Base-by-base conservation (phyloP, 495 filamentous ascomycete genomes). In the Annulohypoxylon stygium region DNA sequence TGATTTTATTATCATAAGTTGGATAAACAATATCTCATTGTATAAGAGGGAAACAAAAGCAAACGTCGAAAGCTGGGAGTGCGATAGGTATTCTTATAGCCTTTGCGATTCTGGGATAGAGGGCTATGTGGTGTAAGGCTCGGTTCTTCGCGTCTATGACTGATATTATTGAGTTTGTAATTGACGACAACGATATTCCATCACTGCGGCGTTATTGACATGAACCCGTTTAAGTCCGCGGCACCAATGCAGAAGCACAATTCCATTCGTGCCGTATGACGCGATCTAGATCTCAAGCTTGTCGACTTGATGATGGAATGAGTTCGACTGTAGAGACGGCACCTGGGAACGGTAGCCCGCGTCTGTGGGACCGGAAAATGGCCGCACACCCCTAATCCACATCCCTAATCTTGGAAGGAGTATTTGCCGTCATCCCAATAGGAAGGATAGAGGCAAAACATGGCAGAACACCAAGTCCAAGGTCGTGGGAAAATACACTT, bases 111-210 rank as follows among this genome's bases (percentile, higher is more conserved):
- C 20, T 36, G 18, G 50, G 26, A 10, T 2, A 26, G 12, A 9
- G 20, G 58, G 36, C 9, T 26, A n/a, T 1, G 30, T 16, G 37
- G 54, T 12, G 12, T 10, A 43, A 23, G 25, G 41, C 18, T 43
- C 26, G 14, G 30, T 36, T 9, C 34, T 65, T 50, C 26, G 39
- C 23, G 25, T 8, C 7, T 43, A 26, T 25, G 18, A 14, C 2
- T 5, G 12, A 16, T 45, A 63, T 18, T 4, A 59, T 74, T 74
- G 41, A 74, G 66, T 74, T 74, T 25, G 30, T 18, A 47, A 59
- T 70, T 74, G 71, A 74, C 71, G 71, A 74, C 71, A 74, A 65
- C 62, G 67, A 74, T 70, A 57, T 70, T 41, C 26, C 3, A n/a
- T 55, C 60, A 16, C 26, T 11, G 65, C 51, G 47, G 25, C 23